Conservation (phyloP, 495 filamentous ascomycete species). For the Lophiostoma macrostomum region DNA sequence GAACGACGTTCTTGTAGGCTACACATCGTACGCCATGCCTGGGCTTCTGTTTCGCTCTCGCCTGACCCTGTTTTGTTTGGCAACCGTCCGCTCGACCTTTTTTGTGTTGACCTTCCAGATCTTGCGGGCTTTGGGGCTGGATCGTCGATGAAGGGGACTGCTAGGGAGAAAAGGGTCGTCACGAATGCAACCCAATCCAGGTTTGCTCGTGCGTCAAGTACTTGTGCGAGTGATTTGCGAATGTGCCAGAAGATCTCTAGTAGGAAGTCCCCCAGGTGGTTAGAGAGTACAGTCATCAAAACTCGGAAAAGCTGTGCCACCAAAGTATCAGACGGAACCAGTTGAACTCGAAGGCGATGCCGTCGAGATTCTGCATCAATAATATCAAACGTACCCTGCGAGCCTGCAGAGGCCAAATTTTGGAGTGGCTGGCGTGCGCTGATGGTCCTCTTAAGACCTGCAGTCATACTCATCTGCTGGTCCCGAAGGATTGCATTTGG, state of each 20-base stretch:
- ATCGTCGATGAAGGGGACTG: slow-evolving; percentile 37
- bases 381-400: slow-evolving; percentile 24
- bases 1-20: slow-evolving; percentile 6
- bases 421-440: slow-evolving; percentile 6
- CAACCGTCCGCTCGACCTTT: neutral
- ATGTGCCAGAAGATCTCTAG: slow-evolving; percentile 73
- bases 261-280: slow-evolving; percentile 60
- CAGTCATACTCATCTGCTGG: slow-evolving; percentile 9
- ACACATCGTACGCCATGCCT: slow-evolving; percentile 27
- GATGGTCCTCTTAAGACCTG: slow-evolving; percentile 27
- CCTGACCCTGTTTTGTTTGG: slow-evolving; percentile 5
- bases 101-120: slow-evolving; percentile 5
- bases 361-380: slow-evolving; percentile 18
- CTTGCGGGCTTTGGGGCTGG: slow-evolving; percentile 15
- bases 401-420: slow-evolving; percentile 4
- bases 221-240: slow-evolving; percentile 58
- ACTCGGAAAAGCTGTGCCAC: slow-evolving; percentile 23
- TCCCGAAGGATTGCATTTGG: slow-evolving; percentile 20
- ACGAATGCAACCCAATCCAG: slow-evolving; percentile 77
- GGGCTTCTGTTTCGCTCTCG: neutral
- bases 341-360: slow-evolving; percentile 22
- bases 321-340: slow-evolving; percentile 16
- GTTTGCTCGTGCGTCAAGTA: slow-evolving; percentile 50
- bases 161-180: slow-evolving; percentile 65
- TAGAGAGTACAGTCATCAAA: slow-evolving; percentile 26